Conservation (phyloP, 139 green algal genomes). For the Zygnema cylindricum region DNA sequence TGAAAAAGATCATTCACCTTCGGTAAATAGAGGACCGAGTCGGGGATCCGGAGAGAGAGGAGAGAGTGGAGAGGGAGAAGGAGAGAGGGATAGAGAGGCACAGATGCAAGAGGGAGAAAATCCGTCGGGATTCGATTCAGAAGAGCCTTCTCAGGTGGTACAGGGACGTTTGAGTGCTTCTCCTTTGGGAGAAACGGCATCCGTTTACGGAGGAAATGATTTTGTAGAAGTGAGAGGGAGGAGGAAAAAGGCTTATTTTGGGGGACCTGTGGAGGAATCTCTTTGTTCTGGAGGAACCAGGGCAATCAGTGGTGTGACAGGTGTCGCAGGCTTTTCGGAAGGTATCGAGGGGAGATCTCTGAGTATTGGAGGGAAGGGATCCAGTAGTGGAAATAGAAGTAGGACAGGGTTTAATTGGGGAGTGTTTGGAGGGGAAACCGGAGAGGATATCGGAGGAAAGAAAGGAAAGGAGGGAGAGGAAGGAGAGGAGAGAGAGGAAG, state of each 20-base stretch:
- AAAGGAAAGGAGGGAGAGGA: too few species aligned
- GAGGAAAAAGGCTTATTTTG: neutral
- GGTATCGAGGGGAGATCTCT: neutral
- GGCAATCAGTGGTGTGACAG: neutral
- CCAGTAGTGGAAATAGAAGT: too few species aligned
- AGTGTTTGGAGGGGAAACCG: too few species aligned
- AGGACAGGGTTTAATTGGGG: too few species aligned
- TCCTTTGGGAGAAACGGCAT: neutral
- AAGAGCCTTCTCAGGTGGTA: neutral
- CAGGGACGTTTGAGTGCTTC: neutral
- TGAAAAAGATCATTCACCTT: too few species aligned
- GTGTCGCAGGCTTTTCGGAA: neutral
- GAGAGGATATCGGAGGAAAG: too few species aligned
- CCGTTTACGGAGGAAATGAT: neutral
- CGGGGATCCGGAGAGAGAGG: too few species aligned
- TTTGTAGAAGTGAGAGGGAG: neutral
- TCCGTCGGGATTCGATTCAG: neutral
- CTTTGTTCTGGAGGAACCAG: neutral
- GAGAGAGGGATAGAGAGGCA: too few species aligned
- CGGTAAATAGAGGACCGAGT: too few species aligned
- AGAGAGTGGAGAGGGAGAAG: too few species aligned
- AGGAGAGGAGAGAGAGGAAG: too few species aligned
- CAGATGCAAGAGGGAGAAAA: neutral
- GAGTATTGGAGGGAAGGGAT: too few species aligned
- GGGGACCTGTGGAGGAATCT: neutral